A percentile compares a stretch with the other conserved stretches of the same genome.
phyloP scores from a whole-genome alignment of 2,329 filamentous ascomycete genomes.

The Aureobasidium sp. region DNA sequence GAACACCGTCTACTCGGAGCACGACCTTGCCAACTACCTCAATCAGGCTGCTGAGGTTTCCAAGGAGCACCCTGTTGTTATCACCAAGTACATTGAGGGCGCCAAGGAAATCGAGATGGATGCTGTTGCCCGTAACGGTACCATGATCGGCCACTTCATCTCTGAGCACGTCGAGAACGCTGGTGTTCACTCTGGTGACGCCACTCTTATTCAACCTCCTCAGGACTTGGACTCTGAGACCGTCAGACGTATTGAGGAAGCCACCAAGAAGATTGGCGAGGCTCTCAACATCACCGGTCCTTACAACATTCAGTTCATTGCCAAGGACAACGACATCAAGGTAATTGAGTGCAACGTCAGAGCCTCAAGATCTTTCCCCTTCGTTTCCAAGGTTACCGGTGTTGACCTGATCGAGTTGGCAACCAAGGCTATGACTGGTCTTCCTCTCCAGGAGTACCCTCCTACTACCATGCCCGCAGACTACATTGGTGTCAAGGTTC shows the following conservation, averaged over 20 bases:
- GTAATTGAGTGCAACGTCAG: constrained; percentile 99
- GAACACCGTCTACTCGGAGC: constrained; percentile 97
- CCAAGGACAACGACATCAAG: constrained; percentile 99
- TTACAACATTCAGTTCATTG: constrained; percentile 99
- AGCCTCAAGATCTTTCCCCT: constrained; percentile 92
- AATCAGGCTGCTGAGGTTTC: constrained; percentile 90
- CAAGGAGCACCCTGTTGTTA: constrained; percentile 91
- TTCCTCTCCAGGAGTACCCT: constrained; percentile 78
- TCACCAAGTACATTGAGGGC: constrained; percentile 99
- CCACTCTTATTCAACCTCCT: constrained; percentile 87
- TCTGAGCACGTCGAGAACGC: constrained; percentile 99
- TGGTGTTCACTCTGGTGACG: constrained; percentile 96
- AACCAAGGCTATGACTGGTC: constrained; percentile 88
- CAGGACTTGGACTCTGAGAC: constrained; percentile 89
- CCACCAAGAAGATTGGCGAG: constrained; percentile 87
- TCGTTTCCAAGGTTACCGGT: constrained; percentile 97
- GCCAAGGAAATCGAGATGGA: constrained; percentile 99
- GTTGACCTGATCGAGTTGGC: constrained; percentile 98
- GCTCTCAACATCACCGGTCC: constrained; percentile 94
- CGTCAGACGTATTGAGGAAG: constrained; percentile 84
- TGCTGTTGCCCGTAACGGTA: constrained; percentile 84
- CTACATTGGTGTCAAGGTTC: constrained; percentile 94
- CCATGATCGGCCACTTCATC: constrained; percentile 90
- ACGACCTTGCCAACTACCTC: constrained; percentile 82
- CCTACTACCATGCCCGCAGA: constrained; percentile 65